Evolutionary conservation across 805 yeast genomes (phyloP), one percentile per base, ranked within the genome.

Genomic region (Ogataea sp.): DNA sequence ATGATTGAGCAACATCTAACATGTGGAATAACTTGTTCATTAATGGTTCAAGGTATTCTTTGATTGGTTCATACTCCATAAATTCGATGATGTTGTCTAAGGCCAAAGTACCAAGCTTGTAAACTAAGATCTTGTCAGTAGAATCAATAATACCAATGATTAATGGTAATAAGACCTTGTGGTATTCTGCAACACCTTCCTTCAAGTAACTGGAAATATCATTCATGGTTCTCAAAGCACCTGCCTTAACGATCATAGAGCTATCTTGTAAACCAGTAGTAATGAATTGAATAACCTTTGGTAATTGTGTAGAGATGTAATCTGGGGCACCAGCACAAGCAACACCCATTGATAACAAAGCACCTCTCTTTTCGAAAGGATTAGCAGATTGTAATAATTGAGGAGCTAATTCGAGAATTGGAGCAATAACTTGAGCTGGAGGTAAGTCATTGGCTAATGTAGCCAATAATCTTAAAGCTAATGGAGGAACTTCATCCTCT

Each of bases 291-390:
- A 88, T 72, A 45, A 93, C 65, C 54, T 79, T 80, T 43, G 75
- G 73, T 44, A 89, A 64, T 56, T 88, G 90, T 36, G 82, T 71
- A 35, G 88, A 74, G 52, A 84, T 73, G 61, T 72, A 90, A 56
- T 93, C 99, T 45, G 97, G 97, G 32, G 97, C 90, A 58, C 97
- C 98, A 46, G 83, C 75, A 34, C 84, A 84, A 38, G 90, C 78
- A 41, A 78, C 85, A 51, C 94, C 87, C 46, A 93, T 67, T 26
- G 95, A 75, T 51, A 86, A 68, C 38, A 88, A 70, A 40, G 83
- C 93, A 43, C 94, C 96, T 66, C 96, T 80, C 68, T 94, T 80
- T 65, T 83, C 87, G 48, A 75, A 80, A 45, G 73, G 71, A 58
- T 85, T 78, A n/a, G 75, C 48, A 15, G 89, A 74, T 36, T 75